Evolutionary conservation across 305 asterid species (phyloP).

Genomic region (Petunia hybrid): DNA sequence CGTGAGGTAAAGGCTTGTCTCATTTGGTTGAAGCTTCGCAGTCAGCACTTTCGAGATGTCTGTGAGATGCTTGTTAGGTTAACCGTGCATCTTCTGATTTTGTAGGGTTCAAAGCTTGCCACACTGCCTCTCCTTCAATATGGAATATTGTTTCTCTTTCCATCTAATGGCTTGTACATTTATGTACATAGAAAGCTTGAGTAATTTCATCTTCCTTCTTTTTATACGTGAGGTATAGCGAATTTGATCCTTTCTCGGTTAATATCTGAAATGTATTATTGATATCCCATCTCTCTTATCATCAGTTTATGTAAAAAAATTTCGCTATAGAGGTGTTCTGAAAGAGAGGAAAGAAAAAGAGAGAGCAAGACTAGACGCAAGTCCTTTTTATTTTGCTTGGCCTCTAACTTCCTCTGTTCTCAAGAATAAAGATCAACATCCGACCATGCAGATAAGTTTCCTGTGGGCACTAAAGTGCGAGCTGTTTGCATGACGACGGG

Average conservation of each 20-base stretch:
- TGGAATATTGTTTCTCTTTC: too few species aligned
- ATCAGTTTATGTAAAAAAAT: not conserved
- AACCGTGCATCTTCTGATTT: too few species aligned
- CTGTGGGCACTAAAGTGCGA: slow-evolving; percentile 90
- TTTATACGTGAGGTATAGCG: not conserved
- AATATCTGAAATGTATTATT: slow-evolving; percentile 1
- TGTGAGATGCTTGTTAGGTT: too few species aligned
- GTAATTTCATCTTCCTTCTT: not conserved
- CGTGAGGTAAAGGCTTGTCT: too few species aligned
- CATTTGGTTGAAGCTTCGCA: too few species aligned
- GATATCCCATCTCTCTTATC: not conserved
- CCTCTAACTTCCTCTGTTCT: not conserved
- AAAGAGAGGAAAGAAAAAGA: too few species aligned
- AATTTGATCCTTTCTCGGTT: not conserved
- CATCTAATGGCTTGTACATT: not conserved
- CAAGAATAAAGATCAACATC: slow-evolving; percentile 56
- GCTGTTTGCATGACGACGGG: slow-evolving; percentile 98
- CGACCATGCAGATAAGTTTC: slow-evolving; percentile 56
- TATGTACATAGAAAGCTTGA: not conserved
- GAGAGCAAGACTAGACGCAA: not conserved
- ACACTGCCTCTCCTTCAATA: not conserved
- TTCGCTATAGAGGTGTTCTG: not conserved
- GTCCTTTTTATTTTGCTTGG: too few species aligned
- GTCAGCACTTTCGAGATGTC: too few species aligned
- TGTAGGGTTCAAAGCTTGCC: too few species aligned